Evolutionary conservation across 208 protist genomes (phyloP), one percentile per base, ranked within the genome.

Genomic region (Phytomonas francai): DNA sequence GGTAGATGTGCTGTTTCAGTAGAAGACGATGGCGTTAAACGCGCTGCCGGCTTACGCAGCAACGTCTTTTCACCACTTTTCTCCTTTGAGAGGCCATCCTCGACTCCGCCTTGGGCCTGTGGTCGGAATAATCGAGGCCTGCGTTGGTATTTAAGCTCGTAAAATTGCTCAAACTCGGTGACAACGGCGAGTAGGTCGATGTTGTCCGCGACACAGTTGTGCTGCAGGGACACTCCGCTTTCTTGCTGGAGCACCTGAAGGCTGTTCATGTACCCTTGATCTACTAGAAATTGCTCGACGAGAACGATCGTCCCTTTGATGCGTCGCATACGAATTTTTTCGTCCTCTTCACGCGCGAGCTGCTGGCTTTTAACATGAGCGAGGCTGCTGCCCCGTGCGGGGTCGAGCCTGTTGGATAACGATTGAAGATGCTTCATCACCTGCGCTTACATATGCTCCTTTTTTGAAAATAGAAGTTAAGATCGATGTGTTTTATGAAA

Each of bases 151-250:
- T 90, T 90, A 65, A 95, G 85, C 65, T 93, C 77, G 77, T 90
- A 93, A 73, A 92, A 96, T 33, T 96, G 78, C 74, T 97, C 92
- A 69, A 80, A 97, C 70, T 97, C 88, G 22, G 73, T 67, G 9
- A 95, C 67, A 33, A 95, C 73, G 25, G 77, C 81, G 28, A 92
- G 66, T 19, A 97, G 76, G 78, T 96, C 90, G 68, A 97, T 87
- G 71, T 97, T 97, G 75, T 97, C 92, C 12, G 92, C 92, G 16
- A 76, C 74, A 73, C 71, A 77, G 66, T 84, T 84, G 45, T 91
- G 75, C 14, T 79, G 69, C 25, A 97, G 76, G 9, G 86, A 83
- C 25, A 97, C 61, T 45, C 76, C 68, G 67, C 87, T 91, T 67
- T 97, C 92, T 59, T 85, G 81, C 72, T 97, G 89, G 9, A 97